Base-by-base conservation (phyloP, 2,329 filamentous ascomycete genomes). In the Cladophialophora carrionii region DNA sequence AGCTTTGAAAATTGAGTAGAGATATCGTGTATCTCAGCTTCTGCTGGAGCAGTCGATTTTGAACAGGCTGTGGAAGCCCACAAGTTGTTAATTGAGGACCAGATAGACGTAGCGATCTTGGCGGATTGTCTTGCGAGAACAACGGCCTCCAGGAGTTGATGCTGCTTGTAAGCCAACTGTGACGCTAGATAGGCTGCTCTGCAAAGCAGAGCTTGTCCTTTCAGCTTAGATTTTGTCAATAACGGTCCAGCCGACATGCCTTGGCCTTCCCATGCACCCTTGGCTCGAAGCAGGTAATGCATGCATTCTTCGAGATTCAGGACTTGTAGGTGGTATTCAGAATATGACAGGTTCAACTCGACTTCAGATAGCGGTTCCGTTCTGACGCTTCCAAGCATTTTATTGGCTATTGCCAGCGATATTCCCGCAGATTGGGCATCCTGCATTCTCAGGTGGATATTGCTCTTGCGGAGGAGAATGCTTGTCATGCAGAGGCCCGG, bases 271-370 rank as follows among this genome's bases (percentile, higher is more conserved):
- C 34, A 78, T 78, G 54, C 73, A 78, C n/a, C 9, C 20, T 57
- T 8, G 49, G 69, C 55, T 72, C 72, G n/a, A 71, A 71, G 32
- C 67, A 75, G 73, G 70, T 68, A 77, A 73, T 67, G 74, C 65
- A 68, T 78, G 70, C 81, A 89, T 76, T 89, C 87, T 9, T 87
- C 83, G 17, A 85, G 78, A 57, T 87, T 86, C 9, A 89, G 89
- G 12, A 88, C 84, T 1, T 85, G 84, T 20, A 93, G 79, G 31
- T 88, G 81, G 74, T 92, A 92, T 74, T 96, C 91, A 0, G 90
- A 88, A 66, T 88, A 87, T 0, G 87, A 86, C 6, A 96, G 78
- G 69, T 92, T 85, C 74, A 89, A 89, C 37, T 81, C 80, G 14
- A 89, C 70, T 31, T 75, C 77, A 14, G 82, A 78, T 57, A 83